Percentiles rank a stretch among this genome's conserved stretches.
These are phyloP conservation scores for Gnomoniopsis smithogilvyi DNA, from an alignment of 2,329 filamentous ascomycete species.

Conservation along the genomic window DNA sequence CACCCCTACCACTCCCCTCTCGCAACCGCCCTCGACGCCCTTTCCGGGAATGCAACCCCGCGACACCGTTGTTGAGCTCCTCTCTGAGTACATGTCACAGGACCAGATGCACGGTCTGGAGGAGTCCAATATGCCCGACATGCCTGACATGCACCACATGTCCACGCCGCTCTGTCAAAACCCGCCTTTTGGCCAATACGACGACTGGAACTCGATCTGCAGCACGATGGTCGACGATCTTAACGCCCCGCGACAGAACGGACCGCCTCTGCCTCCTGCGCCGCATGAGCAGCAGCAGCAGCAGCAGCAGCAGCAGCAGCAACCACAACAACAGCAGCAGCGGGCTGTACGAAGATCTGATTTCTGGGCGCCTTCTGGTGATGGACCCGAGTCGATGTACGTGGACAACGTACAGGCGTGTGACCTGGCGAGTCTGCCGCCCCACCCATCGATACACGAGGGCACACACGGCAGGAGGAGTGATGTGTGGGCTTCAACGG, in stretches of 20 bases:
- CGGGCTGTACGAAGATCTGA: conserved; percentile 9
- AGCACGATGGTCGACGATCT: conserved; percentile 17
- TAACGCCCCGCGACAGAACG: conserved; percentile 6
- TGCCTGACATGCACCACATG: conserved; percentile 1
- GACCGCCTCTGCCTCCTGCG: conserved; percentile 9
- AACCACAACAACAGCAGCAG: background rate
- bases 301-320: background rate
- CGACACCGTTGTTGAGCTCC: conserved; percentile 17
- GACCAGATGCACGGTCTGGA: conserved; percentile 9
- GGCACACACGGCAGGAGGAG: background rate
- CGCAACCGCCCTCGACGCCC: conserved; percentile 11
- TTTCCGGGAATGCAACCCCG: conserved; percentile 5
- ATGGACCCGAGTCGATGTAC: conserved; percentile 13
- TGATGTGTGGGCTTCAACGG: conserved; percentile 12
- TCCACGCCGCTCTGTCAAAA: background rate
- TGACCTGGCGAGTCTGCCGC: conserved; percentile 7
- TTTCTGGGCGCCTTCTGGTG: conserved; percentile 12
- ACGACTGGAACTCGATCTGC: conserved; percentile 17
- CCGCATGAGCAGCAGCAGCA: conserved; percentile 15
- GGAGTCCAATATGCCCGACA: background rate
- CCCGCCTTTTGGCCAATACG: conserved; percentile 11
- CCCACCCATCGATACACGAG: background rate
- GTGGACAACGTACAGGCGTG: conserved; percentile 16
- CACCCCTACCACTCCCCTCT: background rate
- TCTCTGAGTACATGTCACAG: conserved; percentile 12